Evolutionary conservation across 257 asterid genomes (phyloP).

Genomic region (Jacaranda copaia): DNA sequence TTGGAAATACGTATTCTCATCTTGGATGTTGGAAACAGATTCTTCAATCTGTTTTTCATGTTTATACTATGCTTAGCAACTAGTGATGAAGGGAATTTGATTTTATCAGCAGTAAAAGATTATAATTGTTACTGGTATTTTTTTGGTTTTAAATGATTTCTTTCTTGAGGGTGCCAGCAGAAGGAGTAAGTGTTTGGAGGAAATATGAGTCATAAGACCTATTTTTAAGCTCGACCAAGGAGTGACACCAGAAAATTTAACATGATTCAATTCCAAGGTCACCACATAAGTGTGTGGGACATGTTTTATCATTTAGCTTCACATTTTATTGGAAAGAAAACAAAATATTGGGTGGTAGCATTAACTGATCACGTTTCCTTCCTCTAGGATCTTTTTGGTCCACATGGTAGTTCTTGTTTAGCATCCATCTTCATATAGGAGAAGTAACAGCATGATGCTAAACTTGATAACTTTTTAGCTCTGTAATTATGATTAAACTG

Average conservation of each 20-base stretch:
- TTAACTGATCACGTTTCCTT: neutral
- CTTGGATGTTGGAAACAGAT: conserved; percentile 3
- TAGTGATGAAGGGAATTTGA: neutral
- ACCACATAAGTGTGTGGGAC: neutral
- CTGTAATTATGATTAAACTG: neutral
- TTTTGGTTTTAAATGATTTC: neutral
- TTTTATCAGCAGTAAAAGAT: conserved; percentile 7
- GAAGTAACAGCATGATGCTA: no score
- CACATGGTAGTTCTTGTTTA: neutral
- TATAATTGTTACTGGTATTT: neutral
- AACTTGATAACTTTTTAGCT: no score
- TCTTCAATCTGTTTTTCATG: neutral
- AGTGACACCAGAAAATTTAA: neutral
- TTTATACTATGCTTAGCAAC: neutral
- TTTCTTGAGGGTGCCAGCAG: neutral
- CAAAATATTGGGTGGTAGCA: neutral
- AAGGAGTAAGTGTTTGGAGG: neutral
- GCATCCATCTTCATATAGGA: conserved; percentile 26
- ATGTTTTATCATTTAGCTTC: neutral
- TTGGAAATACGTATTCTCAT: neutral
- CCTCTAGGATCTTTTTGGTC: neutral
- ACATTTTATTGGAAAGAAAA: neutral
- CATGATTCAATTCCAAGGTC: neutral
- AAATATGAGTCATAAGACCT: neutral
- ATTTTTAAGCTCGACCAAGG: neutral